A percentile compares a stretch with the other conserved stretches of the same genome.
These are phyloP conservation scores for Cucurbita argyrosperma DNA, from an alignment of 306 rosid species.

Conservation along the genomic window DNA sequence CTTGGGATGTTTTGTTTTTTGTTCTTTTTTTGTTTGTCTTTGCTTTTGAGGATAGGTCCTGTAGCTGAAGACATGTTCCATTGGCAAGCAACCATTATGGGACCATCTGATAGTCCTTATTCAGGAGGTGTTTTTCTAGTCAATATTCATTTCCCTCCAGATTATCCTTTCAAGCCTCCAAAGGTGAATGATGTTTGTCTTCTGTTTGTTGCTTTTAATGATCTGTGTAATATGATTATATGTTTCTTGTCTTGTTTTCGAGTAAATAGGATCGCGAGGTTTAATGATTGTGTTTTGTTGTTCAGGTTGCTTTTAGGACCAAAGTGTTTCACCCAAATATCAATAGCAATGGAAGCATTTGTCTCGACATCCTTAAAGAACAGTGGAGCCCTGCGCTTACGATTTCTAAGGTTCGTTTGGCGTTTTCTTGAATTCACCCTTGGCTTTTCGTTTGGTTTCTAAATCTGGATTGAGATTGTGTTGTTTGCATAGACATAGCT, in stretches of 20 bases:
- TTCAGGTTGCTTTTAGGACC: slow-evolving; percentile 52
- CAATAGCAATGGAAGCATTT: slow-evolving; percentile 66
- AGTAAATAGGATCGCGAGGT: background rate
- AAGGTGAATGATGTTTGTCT: slow-evolving; percentile 26
- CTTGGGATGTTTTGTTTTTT: background rate
- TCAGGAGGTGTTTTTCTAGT: slow-evolving; percentile 66
- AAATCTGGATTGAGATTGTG: background rate
- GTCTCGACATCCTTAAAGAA: slow-evolving; percentile 61
- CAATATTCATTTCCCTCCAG: slow-evolving; percentile 51
- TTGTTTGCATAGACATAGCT: background rate
- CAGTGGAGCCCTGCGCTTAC: slow-evolving; percentile 76
- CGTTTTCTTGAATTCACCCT: background rate
- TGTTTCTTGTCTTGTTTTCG: background rate
- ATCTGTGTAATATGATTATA: slow-evolving; percentile 3
- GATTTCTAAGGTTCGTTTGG: slow-evolving; percentile 35
- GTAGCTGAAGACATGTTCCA: slow-evolving; percentile 72
- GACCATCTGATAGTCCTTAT: slow-evolving; percentile 60
- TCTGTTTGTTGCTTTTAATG: background rate
- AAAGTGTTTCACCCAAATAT: slow-evolving; percentile 66
- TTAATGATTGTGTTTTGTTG: background rate
- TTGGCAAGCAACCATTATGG: slow-evolving; percentile 69
- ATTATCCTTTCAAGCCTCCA: slow-evolving; percentile 70
- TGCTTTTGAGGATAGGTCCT: slow-evolving; percentile 26
- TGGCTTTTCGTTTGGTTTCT: background rate
- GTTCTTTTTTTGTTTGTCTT: background rate